phyloP scores from a whole-genome alignment of 2,329 filamentous ascomycete genomes.

The Aureobasidium sp. region DNA sequence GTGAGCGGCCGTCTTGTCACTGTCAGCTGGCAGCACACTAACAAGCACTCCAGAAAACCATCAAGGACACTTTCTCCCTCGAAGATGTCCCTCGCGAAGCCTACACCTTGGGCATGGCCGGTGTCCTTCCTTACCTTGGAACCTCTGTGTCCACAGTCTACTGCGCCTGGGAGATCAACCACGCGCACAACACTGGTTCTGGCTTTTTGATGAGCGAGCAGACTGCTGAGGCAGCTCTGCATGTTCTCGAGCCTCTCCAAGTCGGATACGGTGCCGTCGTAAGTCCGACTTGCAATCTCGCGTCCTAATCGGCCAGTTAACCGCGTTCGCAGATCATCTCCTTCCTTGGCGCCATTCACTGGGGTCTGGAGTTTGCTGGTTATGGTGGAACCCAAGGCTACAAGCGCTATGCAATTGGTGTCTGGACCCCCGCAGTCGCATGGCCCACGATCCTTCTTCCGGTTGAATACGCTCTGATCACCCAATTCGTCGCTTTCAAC shows the following conservation, averaged over 20 bases:
- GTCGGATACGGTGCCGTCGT: conserved; percentile 83
- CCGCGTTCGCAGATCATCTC: conserved; percentile 61
- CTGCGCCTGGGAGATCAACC: conserved; percentile 75
- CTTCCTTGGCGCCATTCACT: conserved; percentile 89
- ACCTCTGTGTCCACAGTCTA: conserved; percentile 78
- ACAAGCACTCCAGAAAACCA: conserved; percentile 31
- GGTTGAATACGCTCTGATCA: conserved; percentile 73
- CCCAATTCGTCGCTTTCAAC: conserved; percentile 78
- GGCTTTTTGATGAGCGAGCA: conserved; percentile 60
- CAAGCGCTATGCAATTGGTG: conserved; percentile 74
- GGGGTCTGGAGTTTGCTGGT: conserved; percentile 79
- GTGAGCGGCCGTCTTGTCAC: conserved; percentile 17
- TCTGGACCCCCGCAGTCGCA: conserved; percentile 68
- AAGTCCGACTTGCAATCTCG: conserved; percentile 29
- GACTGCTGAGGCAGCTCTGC: conserved; percentile 62
- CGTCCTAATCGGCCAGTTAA: neutral
- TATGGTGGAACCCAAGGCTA: conserved; percentile 60
- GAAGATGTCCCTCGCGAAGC: conserved; percentile 39
- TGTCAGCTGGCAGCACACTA: conserved; percentile 14
- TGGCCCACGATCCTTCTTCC: conserved; percentile 87
- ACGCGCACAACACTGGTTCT: conserved; percentile 51
- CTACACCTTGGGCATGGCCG: conserved; percentile 43
- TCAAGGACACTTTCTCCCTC: conserved; percentile 42
- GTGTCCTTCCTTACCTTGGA: conserved; percentile 58
- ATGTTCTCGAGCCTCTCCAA: conserved; percentile 76